Percentiles rank a stretch among this genome's conserved stretches.
Evolutionary conservation across 495 filamentous ascomycete species (phyloP).

Genomic region (Bathelium albidoporum): DNA sequence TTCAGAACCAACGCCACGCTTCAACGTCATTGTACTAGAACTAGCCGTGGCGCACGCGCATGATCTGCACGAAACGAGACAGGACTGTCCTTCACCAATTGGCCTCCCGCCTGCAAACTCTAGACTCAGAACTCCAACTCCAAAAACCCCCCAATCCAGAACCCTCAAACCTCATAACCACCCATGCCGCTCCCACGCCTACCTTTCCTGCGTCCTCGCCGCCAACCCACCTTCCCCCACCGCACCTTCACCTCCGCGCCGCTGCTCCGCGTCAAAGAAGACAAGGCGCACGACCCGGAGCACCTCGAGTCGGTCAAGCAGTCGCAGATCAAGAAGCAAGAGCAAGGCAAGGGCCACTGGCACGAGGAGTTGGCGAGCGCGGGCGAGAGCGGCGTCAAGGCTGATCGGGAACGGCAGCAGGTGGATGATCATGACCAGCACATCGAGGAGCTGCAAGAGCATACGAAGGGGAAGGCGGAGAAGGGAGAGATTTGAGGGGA

Average conservation of each 20-base stretch:
- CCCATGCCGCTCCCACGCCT: neutral
- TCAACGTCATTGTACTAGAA: too few species aligned
- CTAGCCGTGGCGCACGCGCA: too few species aligned
- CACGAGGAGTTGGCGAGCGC: conserved; percentile 24
- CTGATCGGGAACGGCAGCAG: conserved; percentile 25
- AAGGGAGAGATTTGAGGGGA: conserved; percentile 8
- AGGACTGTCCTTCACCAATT: too few species aligned
- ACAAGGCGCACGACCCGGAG: conserved; percentile 18
- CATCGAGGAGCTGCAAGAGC: conserved; percentile 29
- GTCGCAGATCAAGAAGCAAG: conserved; percentile 27
- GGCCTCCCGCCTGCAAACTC: too few species aligned
- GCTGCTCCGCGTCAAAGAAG: conserved; percentile 22
- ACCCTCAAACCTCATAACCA: neutral
- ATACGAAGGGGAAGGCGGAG: conserved; percentile 24
- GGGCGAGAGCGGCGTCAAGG: conserved; percentile 23
- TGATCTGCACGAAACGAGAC: too few species aligned
- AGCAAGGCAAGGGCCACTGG: conserved; percentile 27
- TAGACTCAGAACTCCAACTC: neutral
- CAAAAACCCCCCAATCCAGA: neutral
- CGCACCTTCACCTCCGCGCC: conserved; percentile 9
- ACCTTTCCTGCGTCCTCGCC: neutral
- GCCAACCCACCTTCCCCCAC: neutral
- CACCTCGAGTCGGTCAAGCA: conserved; percentile 25
- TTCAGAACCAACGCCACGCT: too few species aligned
- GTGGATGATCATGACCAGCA: conserved; percentile 24